These are phyloP conservation scores for Xylaria curta DNA, from an alignment of 495 filamentous ascomycete genomes.

Conservation along the genomic window DNA sequence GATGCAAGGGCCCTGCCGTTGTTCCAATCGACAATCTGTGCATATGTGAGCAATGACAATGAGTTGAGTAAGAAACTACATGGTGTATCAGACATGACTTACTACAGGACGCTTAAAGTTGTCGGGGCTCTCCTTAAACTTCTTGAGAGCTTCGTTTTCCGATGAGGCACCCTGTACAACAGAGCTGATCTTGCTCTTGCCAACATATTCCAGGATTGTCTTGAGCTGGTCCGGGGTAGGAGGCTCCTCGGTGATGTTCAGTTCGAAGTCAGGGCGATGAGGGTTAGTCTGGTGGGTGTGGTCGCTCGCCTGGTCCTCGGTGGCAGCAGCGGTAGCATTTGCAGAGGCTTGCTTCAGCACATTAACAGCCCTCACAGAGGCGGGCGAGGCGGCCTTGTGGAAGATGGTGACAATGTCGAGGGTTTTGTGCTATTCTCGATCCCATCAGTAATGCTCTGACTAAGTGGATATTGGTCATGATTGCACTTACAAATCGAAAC, in stretches of 20 bases:
- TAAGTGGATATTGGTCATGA: not conserved
- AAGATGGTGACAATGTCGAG: constrained; percentile 95
- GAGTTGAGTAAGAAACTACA: not conserved
- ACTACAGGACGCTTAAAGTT: constrained; percentile 77
- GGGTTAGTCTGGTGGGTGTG: constrained; percentile 57
- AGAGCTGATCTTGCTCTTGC: constrained; percentile 56
- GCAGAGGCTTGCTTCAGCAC: constrained; percentile 77
- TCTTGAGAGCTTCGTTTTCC: constrained; percentile 76
- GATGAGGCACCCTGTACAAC: constrained; percentile 74
- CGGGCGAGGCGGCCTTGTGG: constrained; percentile 72
- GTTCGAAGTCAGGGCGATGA: constrained; percentile 74
- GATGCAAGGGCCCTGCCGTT: constrained; percentile 81
- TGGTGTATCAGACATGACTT: constrained; percentile 35
- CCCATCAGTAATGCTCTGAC: constrained; percentile 7
- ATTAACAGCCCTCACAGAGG: constrained; percentile 70
- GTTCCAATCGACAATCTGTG: constrained; percentile 88
- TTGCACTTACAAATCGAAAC: constrained; percentile 52
- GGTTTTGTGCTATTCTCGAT: constrained; percentile 67
- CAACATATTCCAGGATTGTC: constrained; percentile 88
- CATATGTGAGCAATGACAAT: constrained; percentile 24
- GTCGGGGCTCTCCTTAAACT: constrained; percentile 64
- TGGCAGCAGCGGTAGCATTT: constrained; percentile 62
- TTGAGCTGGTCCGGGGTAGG: constrained; percentile 85
- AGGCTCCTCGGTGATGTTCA: constrained; percentile 79
- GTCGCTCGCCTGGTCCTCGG: constrained; percentile 70